Base-by-base conservation (phyloP, 257 asterid species). In the Fraxinus quadrangulata region DNA sequence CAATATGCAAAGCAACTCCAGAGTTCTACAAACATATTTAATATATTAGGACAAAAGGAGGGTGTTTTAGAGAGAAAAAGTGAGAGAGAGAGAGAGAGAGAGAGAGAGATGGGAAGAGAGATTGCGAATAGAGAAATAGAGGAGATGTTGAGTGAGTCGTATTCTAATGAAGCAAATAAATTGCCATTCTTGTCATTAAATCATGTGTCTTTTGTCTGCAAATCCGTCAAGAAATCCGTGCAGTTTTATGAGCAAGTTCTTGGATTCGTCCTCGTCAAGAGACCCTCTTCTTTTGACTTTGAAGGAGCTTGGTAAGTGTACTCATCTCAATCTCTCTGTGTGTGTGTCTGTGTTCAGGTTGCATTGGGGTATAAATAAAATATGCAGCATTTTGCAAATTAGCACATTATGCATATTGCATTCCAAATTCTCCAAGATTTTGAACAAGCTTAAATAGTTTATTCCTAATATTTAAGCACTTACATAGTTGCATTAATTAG, bases 211-310 rank as follows among this genome's bases (percentile, higher is more conserved):
- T 16, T 79, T 28, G 71, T 83, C 0, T 83, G 86, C 7, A 75
- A 78, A 79, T 79, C 86, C 13, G 74, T 83, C 61, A 81, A 83
- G 68, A 73, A 72, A 68, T 83, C 86, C 6, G 74, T 83, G 71
- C 83, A 70, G 40, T 82, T 82, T 66, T 82, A 82, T 74, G 78
- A 80, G 39, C 76, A 78, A 0, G 67, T 82, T 75, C 83, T 82
- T 78, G 85, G 85, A 5, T 82, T 82, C 70, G 42, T 82, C 77
- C 81, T 82, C 2, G 67, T 82, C 67, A 82, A 80, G 34, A 78
- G 85, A 42, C 85, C 85, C 34, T 75, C 83, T 45, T 82, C 85
- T 14, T 82, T 82, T 67, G 28, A 78, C 16, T 82, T 82, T 65
- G 83, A 79, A 75, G 85, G 85, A 63, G 85, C 85, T 69, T 82